Evolutionary conservation across 2,329 filamentous ascomycete genomes (phyloP).

Genomic region (Zymoseptoria tritici): DNA sequence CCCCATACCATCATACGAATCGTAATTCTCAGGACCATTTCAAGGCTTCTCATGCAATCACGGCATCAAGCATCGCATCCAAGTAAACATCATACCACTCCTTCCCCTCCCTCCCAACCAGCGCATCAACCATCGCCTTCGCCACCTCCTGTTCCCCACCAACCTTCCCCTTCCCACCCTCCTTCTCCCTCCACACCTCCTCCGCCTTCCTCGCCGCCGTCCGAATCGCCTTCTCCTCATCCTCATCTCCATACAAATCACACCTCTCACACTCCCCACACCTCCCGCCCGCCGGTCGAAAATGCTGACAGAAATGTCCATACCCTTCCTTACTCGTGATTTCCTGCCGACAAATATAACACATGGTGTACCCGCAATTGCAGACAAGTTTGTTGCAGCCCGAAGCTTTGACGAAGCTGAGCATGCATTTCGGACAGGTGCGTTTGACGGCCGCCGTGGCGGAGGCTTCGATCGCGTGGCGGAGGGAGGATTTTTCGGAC

Average conservation of each 20-base stretch:
- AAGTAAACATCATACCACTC: conserved; percentile 16
- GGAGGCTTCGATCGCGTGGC: conserved; percentile 83
- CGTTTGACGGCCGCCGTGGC: conserved; percentile 92
- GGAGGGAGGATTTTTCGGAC: conserved; percentile 69
- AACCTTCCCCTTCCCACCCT: conserved; percentile 14
- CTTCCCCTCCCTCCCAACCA: conserved; percentile 12
- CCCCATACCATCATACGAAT: neutral
- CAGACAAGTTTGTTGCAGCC: conserved; percentile 98
- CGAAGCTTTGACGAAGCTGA: conserved; percentile 83
- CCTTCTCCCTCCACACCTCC: conserved; percentile 38
- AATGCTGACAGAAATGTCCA: conserved; percentile 92
- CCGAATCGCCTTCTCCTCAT: conserved; percentile 38
- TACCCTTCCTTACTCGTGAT: conserved; percentile 63
- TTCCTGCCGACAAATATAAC: conserved; percentile 77
- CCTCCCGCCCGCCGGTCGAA: conserved; percentile 67
- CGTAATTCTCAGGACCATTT: neutral
- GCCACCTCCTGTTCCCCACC: conserved; percentile 2
- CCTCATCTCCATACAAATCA: conserved; percentile 43
- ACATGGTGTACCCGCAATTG: conserved; percentile 95
- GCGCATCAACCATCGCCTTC: conserved; percentile 12
- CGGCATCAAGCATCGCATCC: conserved; percentile 13
- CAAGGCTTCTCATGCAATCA: conserved; percentile 11
- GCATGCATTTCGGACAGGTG: conserved; percentile 84
- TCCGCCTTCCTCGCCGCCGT: conserved; percentile 38
- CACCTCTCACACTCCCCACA: conserved; percentile 68